Evolutionary conservation across 192 early-diverging fungal species (phyloP).

Genomic region (Piromyces finnis): DNA sequence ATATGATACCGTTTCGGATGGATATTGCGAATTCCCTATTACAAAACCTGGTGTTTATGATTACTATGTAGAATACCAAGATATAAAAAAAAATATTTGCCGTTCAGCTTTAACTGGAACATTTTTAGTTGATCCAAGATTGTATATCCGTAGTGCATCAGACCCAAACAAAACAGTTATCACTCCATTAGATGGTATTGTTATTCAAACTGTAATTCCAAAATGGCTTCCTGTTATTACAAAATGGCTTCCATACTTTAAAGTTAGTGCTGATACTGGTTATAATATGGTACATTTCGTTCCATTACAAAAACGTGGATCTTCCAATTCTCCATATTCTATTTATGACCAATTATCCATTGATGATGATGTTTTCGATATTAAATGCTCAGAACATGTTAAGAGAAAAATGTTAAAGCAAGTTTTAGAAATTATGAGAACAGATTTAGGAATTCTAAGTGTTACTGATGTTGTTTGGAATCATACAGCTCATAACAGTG

Average conservation of each 20-base stretch:
- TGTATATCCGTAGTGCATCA: slow-evolving; percentile 24
- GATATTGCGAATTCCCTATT: slow-evolving; percentile 45
- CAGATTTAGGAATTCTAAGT: slow-evolving; percentile 51
- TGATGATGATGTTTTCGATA: slow-evolving; percentile 69
- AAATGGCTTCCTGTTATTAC: slow-evolving; percentile 85
- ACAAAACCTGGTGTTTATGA: slow-evolving; percentile 62
- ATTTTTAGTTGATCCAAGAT: slow-evolving; percentile 78
- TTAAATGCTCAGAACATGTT: slow-evolving; percentile 27
- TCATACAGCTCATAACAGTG: slow-evolving; percentile 86
- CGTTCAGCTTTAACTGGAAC: slow-evolving; percentile 17
- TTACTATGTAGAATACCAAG: slow-evolving; percentile 58
- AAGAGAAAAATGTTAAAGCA: slow-evolving; percentile 37
- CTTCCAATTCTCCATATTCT: slow-evolving; percentile 93
- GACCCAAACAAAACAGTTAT: slow-evolving; percentile 6
- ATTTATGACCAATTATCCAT: slow-evolving; percentile 88
- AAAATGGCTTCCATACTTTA: slow-evolving; percentile 56
- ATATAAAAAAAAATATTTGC: not conserved
- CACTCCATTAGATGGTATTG: slow-evolving; percentile 75
- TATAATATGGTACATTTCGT: slow-evolving; percentile 99
- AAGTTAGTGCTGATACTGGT: slow-evolving; percentile 47
- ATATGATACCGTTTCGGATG: slow-evolving; percentile 27
- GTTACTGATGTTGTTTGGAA: slow-evolving; percentile 97
- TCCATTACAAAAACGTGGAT: slow-evolving; percentile 75
- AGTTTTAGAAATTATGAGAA: slow-evolving; percentile 29
- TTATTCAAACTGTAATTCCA: slow-evolving; percentile 77